A percentile compares a stretch with the other conserved stretches of the same genome.
phyloP scores from a whole-genome alignment of 1,139 yeast species.

The Debaryomyces sp. region DNA sequence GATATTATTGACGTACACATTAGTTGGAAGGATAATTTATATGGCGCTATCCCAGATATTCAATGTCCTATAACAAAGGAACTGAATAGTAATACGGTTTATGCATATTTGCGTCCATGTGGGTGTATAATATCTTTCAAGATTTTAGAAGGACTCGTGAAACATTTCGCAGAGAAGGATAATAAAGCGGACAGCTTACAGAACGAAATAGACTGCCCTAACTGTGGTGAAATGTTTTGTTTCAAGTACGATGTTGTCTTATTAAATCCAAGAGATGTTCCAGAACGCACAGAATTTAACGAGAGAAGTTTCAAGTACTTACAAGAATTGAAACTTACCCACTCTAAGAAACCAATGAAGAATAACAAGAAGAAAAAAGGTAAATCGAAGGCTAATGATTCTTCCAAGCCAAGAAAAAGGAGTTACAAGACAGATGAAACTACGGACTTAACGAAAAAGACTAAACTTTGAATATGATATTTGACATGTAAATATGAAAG shows the following conservation, averaged over 20 bases:
- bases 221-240: slow-evolving; percentile 29
- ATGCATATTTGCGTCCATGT: slow-evolving; percentile 39
- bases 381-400: slow-evolving; percentile 11
- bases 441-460: slow-evolving; percentile 1
- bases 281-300: slow-evolving; percentile 32
- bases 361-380: slow-evolving; percentile 24
- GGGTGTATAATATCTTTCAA: slow-evolving; percentile 42
- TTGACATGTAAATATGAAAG: background rate
- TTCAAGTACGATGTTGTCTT: slow-evolving; percentile 35
- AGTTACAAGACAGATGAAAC: background rate
- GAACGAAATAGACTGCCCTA: slow-evolving; percentile 30
- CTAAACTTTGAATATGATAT: background rate
- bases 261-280: slow-evolving; percentile 25
- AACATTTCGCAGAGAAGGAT: slow-evolving; percentile 13
- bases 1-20: slow-evolving; percentile 34
- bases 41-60: slow-evolving; percentile 25
- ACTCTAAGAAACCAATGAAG: slow-evolving; percentile 46
- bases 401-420: slow-evolving; percentile 9
- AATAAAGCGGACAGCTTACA: background rate
- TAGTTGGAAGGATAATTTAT: slow-evolving; percentile 26
- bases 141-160: slow-evolving; percentile 21
- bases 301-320: slow-evolving; percentile 39
- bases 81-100: slow-evolving; percentile 26
- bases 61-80: slow-evolving; percentile 53
- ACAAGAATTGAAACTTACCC: slow-evolving; percentile 37